A percentile compares a stretch with the other conserved stretches of the same genome.
These are phyloP conservation scores for Trypanosoma boissoni DNA, from an alignment of 208 protist genomes.

Conservation along the genomic window DNA sequence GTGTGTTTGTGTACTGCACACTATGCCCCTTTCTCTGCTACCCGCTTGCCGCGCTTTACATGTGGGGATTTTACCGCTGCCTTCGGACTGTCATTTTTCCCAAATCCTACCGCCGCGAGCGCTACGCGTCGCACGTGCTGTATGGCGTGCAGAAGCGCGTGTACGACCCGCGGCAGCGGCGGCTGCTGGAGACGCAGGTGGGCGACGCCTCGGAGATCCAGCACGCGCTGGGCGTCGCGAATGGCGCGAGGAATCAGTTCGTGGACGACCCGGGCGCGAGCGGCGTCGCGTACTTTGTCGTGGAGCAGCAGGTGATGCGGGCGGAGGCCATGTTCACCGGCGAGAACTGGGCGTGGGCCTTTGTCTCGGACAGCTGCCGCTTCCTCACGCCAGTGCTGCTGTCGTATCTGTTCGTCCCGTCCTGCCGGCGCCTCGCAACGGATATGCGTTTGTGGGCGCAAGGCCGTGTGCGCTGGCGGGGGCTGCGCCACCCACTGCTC, in stretches of 20 bases:
- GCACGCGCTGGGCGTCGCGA: conserved; percentile 62
- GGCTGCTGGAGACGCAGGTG: conserved; percentile 59
- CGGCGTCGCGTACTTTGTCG: conserved; percentile 76
- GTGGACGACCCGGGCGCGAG: conserved; percentile 69
- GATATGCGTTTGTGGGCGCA: conserved; percentile 66
- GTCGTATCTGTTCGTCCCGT: conserved; percentile 74
- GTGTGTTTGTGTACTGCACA: conserved; percentile 76
- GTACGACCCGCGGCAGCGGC: conserved; percentile 52
- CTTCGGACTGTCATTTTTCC: conserved; percentile 57
- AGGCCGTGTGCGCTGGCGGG: conserved; percentile 63
- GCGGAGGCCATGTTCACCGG: conserved; percentile 81
- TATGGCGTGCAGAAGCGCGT: conserved; percentile 83
- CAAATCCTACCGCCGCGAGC: conserved; percentile 63
- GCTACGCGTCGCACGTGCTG: conserved; percentile 71
- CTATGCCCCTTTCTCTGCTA: conserved; percentile 76
- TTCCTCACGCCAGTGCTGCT: conserved; percentile 66
- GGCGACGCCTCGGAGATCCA: conserved; percentile 69
- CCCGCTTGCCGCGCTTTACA: conserved; percentile 55
- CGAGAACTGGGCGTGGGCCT: conserved; percentile 88
- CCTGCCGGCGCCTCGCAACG: conserved; percentile 58
- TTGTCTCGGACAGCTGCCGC: conserved; percentile 83
- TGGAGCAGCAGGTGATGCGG: conserved; percentile 85
- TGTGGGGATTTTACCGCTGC: conserved; percentile 84
- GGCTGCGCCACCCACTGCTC: conserved; percentile 77
- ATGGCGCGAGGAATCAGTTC: conserved; percentile 68